These are phyloP conservation scores for Beauveria sp. DNA, from an alignment of 2,329 filamentous ascomycete species.

Conservation along the genomic window DNA sequence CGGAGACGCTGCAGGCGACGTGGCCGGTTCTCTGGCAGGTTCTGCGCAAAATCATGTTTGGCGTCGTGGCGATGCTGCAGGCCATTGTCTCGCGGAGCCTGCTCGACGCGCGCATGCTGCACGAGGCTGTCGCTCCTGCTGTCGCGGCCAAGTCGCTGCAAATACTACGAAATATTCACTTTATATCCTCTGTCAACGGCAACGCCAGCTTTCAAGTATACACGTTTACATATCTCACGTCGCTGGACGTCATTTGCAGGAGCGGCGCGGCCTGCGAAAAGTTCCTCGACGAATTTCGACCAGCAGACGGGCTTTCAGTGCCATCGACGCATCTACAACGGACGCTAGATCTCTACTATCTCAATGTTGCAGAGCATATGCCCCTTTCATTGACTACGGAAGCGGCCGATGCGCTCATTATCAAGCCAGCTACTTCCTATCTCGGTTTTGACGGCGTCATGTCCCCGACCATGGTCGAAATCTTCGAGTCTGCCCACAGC, in stretches of 20 bases:
- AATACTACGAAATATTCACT: conserved; percentile 69
- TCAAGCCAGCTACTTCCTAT: conserved; percentile 68
- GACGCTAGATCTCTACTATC: conserved; percentile 77
- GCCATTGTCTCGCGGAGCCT: conserved; percentile 60
- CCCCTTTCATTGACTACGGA: conserved; percentile 59
- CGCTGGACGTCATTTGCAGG: conserved; percentile 73
- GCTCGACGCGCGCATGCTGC: conserved; percentile 41
- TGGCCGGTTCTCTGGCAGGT: conserved; percentile 68
- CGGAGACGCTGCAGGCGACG: conserved; percentile 58
- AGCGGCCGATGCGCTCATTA: conserved; percentile 63
- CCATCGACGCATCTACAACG: conserved; percentile 45
- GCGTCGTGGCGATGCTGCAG: too few species aligned
- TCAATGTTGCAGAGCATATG: conserved; percentile 80
- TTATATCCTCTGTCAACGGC: conserved; percentile 69
- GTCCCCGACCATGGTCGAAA: conserved; percentile 39
- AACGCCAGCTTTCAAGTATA: conserved; percentile 75
- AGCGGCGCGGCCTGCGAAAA: conserved; percentile 57
- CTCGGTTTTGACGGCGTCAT: conserved; percentile 43
- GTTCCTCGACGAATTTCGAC: conserved; percentile 58
- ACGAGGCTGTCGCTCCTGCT: conserved; percentile 43
- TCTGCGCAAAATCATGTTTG: conserved; percentile 68
- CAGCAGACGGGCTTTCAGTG: conserved; percentile 25
- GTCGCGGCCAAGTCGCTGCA: conserved; percentile 66
- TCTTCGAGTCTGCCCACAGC: conserved; percentile 87
- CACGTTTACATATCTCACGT: conserved; percentile 72